Evolutionary conservation across 1,139 yeast species (phyloP).

Genomic region (Zygosaccharomyces sapae): DNA sequence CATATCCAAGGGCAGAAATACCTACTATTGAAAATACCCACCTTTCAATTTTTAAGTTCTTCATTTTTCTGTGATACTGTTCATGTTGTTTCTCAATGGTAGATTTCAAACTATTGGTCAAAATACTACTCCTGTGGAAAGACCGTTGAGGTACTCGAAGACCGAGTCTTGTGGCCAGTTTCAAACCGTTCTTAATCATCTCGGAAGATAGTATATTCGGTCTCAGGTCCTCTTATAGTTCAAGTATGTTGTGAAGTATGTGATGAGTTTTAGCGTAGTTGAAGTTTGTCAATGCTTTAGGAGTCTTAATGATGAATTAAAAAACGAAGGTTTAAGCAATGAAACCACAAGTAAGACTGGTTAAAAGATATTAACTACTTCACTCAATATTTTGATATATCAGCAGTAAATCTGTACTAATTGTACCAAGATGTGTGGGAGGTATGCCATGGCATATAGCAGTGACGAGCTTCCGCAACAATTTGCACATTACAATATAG

Average conservation of each 20-base stretch:
- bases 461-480: constrained; percentile 22
- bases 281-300: neutral
- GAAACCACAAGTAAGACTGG: neutral
- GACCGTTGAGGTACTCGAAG: constrained; percentile 4
- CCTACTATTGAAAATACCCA: constrained; percentile 31
- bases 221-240: neutral
- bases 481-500: constrained; percentile 15
- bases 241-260: neutral
- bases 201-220: neutral
- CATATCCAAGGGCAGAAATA: constrained; percentile 37
- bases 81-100: constrained; percentile 18
- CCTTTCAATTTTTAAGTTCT: constrained; percentile 10
- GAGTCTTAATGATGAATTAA: neutral
- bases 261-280: neutral
- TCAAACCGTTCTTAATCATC: constrained; percentile 2
- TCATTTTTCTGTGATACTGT: constrained; percentile 1
- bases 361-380: neutral
- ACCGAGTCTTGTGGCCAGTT: neutral
- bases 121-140: constrained; percentile 6
- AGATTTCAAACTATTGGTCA: constrained; percentile 44
- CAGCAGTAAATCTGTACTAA: neutral
- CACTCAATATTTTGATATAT: neutral
- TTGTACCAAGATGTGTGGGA: constrained; percentile 43
- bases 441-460: constrained; percentile 41
- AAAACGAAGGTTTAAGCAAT: neutral